These are phyloP conservation scores for Leucosporidium yakuticum DNA, from an alignment of 768 basidiomycete species.

Conservation along the genomic window DNA sequence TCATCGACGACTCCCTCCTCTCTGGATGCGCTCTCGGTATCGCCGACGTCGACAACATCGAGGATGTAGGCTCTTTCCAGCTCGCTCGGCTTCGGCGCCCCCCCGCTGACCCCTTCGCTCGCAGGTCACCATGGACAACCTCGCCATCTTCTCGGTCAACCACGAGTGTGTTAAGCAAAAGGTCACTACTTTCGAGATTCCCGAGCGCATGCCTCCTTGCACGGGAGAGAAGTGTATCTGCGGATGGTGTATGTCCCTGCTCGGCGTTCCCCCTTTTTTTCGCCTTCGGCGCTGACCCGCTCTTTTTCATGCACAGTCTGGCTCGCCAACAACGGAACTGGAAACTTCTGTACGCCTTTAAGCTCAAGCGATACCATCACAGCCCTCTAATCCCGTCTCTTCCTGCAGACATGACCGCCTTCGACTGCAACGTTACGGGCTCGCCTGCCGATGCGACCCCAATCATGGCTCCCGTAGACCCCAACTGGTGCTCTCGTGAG, in stretches of 20 bases:
- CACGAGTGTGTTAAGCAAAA: constrained; percentile 38
- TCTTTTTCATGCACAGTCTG: constrained; percentile 8
- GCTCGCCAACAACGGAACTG: constrained; percentile 26
- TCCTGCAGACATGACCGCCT: constrained; percentile 4
- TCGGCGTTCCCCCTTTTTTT: not conserved
- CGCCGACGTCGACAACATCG: constrained; percentile 29
- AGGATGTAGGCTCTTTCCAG: not conserved
- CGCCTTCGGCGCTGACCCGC: not conserved
- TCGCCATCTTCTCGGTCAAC: constrained; percentile 40
- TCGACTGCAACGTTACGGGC: constrained; percentile 1
- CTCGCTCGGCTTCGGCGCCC: no score
- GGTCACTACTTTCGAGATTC: constrained; percentile 37
- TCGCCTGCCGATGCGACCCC: not conserved
- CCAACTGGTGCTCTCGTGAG: constrained; percentile 10
- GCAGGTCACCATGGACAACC: constrained; percentile 37
- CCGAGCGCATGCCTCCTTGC: constrained; percentile 39
- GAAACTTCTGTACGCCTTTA: not conserved
- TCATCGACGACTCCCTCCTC: constrained; percentile 13
- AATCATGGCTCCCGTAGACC: not conserved
- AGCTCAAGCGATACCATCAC: not conserved
- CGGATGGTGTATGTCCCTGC: constrained; percentile 15
- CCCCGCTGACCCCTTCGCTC: no score
- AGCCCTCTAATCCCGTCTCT: not conserved
- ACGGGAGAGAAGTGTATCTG: constrained; percentile 39
- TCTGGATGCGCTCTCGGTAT: constrained; percentile 32